Evolutionary conservation across 176 grass and related monocot species (phyloP).

Genomic region (Triticum monococcum): DNA sequence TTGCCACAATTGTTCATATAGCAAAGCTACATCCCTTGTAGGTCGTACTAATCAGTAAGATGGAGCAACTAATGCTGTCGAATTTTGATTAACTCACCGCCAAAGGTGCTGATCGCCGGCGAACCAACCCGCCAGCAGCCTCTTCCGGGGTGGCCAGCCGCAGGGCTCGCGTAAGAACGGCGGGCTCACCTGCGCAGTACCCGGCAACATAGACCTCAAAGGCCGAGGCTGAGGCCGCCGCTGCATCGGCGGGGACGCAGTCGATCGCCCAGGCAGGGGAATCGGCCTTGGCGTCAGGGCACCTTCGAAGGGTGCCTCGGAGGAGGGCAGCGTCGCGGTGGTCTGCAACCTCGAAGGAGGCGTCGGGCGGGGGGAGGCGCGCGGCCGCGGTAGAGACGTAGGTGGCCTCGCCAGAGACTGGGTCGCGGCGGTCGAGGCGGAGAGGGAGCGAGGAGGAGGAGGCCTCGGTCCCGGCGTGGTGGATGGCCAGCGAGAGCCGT

Average conservation of each 20-base stretch:
- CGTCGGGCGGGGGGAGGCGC: slow-evolving; percentile 41
- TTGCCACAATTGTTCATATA: not conserved
- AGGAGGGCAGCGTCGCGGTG: slow-evolving; percentile 61
- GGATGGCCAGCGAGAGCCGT: slow-evolving; percentile 50
- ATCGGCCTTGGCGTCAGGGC: slow-evolving; percentile 31
- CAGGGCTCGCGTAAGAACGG: slow-evolving; percentile 66
- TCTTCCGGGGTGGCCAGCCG: slow-evolving; percentile 56
- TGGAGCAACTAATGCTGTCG: not conserved
- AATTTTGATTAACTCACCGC: slow-evolving; percentile 17
- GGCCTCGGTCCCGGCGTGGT: slow-evolving; percentile 24
- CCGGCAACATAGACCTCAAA: slow-evolving; percentile 81
- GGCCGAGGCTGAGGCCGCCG: slow-evolving; percentile 47
- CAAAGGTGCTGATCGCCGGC: not conserved
- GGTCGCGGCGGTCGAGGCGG: slow-evolving; percentile 66
- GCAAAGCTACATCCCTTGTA: not conserved
- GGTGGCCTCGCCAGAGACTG: slow-evolving; percentile 56
- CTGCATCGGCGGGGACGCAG: slow-evolving; percentile 50
- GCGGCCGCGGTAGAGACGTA: slow-evolving; percentile 66
- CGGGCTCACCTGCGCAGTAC: slow-evolving; percentile 60
- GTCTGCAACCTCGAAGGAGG: slow-evolving; percentile 71
- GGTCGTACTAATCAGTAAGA: not conserved
- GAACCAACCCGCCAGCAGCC: slow-evolving; percentile 22
- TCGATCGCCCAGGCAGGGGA: slow-evolving; percentile 66
- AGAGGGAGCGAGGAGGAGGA: slow-evolving; percentile 38
- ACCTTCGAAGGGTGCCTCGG: slow-evolving; percentile 47